Evolutionary conservation across 2,329 filamentous ascomycete genomes (phyloP).

Genomic region (Paracorniculantispora psalliotae): DNA sequence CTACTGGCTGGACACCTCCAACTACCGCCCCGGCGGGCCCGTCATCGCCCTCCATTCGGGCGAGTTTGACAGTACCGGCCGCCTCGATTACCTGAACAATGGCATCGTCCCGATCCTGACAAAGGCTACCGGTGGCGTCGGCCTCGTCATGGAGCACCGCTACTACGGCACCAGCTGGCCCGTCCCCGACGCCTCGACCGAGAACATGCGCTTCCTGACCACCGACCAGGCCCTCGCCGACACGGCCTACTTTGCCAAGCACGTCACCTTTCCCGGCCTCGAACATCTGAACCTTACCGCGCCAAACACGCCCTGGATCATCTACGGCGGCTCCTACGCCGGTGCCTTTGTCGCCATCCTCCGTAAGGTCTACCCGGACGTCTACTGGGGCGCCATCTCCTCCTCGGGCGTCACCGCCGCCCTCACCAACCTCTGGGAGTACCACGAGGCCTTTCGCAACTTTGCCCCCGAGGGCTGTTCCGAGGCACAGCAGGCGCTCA

Average conservation of each 20-base stretch:
- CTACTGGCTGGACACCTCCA: constrained; percentile 77
- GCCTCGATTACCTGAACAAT: constrained; percentile 69
- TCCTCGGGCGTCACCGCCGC: constrained; percentile 76
- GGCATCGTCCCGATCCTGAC: constrained; percentile 70
- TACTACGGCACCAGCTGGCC: constrained; percentile 81
- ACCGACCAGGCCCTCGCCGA: constrained; percentile 82
- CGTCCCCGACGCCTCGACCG: constrained; percentile 55
- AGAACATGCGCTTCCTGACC: constrained; percentile 74
- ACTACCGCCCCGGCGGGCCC: constrained; percentile 73
- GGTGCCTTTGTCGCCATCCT: constrained; percentile 75
- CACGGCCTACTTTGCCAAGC: constrained; percentile 71
- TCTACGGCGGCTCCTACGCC: constrained; percentile 80
- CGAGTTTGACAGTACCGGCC: constrained; percentile 58
- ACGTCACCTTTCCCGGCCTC: constrained; percentile 66
- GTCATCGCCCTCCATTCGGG: constrained; percentile 73
- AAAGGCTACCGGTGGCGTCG: constrained; percentile 66
- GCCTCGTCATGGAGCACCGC: constrained; percentile 78
- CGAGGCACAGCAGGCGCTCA: constrained; percentile 53
- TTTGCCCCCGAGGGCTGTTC: constrained; percentile 58
- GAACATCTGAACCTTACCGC: constrained; percentile 64
- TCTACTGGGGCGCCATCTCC: constrained; percentile 74
- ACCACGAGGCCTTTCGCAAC: constrained; percentile 46
- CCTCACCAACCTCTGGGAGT: constrained; percentile 71
- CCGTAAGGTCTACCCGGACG: constrained; percentile 69
- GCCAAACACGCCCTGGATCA: constrained; percentile 63